These are phyloP conservation scores for Yamadazyma akitaensis DNA, from an alignment of 805 yeast species.

Conservation along the genomic window DNA sequence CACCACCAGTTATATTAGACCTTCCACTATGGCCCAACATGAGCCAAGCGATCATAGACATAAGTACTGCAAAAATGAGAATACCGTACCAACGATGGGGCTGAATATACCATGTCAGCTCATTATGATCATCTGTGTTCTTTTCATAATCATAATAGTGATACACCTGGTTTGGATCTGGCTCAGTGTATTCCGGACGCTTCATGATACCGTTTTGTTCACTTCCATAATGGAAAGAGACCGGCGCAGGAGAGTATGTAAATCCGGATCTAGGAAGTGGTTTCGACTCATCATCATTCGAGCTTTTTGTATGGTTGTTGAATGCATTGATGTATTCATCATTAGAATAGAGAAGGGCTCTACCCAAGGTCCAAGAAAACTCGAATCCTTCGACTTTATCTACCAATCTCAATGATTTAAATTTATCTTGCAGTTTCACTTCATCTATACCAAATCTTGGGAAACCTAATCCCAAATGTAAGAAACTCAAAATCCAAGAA, in stretches of 20 bases:
- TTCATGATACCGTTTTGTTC: slow-evolving; percentile 39
- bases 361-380: slow-evolving; percentile 56
- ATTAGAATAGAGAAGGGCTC: slow-evolving; percentile 60
- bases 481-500: slow-evolving; percentile 53
- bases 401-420: slow-evolving; percentile 42
- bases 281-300: slow-evolving; percentile 11
- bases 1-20: neutral
- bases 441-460: slow-evolving; percentile 48
- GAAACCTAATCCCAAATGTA: slow-evolving; percentile 61
- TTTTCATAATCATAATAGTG: slow-evolving; percentile 29
- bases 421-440: slow-evolving; percentile 16
- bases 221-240: slow-evolving; percentile 50
- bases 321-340: slow-evolving; percentile 48
- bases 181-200: slow-evolving; percentile 41
- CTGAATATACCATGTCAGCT: slow-evolving; percentile 42
- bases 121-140: slow-evolving; percentile 23
- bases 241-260: slow-evolving; percentile 46
- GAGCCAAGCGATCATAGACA: slow-evolving; percentile 26
- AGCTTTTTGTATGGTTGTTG: slow-evolving; percentile 26
- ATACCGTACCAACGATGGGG: slow-evolving; percentile 43
- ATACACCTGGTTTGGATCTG: slow-evolving; percentile 18
- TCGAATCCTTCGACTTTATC: slow-evolving; percentile 40
- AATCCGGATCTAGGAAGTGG: slow-evolving; percentile 40
- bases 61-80: slow-evolving; percentile 25
- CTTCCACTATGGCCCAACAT: slow-evolving; percentile 25